Evolutionary conservation across 1,284 basidiomycete genomes (phyloP).

Genomic region (Ustilago cynodontis): DNA sequence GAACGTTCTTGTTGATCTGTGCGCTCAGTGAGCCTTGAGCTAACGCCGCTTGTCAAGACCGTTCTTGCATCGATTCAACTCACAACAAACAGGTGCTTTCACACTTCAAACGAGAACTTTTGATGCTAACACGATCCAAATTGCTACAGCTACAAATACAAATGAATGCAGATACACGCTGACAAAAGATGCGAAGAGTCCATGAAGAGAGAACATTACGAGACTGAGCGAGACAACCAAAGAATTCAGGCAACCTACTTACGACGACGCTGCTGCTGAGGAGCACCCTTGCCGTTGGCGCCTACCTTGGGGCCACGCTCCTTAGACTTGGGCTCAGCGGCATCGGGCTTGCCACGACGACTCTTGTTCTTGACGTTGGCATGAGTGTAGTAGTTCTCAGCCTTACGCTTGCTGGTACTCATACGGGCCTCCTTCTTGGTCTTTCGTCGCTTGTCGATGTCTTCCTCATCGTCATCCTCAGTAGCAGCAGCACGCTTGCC

Average conservation of each 20-base stretch:
- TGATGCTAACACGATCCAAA: background rate
- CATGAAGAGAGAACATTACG: background rate
- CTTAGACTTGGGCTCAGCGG: slow-evolving; percentile 46
- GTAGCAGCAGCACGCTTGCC: slow-evolving; percentile 53
- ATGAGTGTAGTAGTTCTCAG: slow-evolving; percentile 84
- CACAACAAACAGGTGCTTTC: too few relatives aligned
- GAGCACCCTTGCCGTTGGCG: slow-evolving; percentile 59
- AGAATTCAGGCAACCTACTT: slow-evolving; percentile 16
- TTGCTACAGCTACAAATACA: slow-evolving; percentile 30
- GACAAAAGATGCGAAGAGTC: slow-evolving; percentile 3
- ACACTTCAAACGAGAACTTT: background rate
- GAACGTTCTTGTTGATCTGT: slow-evolving; percentile 2
- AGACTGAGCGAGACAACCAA: background rate
- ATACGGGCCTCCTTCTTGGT: slow-evolving; percentile 61
- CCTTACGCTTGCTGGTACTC: slow-evolving; percentile 77
- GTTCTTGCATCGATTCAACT: background rate
- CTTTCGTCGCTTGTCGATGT: slow-evolving; percentile 39
- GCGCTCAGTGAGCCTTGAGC: background rate
- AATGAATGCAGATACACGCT: slow-evolving; percentile 1
- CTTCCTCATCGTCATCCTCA: slow-evolving; percentile 58
- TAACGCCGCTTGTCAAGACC: too few relatives aligned
- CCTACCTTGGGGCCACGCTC: slow-evolving; percentile 61
- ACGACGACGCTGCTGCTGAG: slow-evolving; percentile 41
- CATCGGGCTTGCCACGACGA: slow-evolving; percentile 70
- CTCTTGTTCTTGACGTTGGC: slow-evolving; percentile 71